These are phyloP conservation scores for Henckelia pumila DNA, from an alignment of 257 asterid species.

Conservation along the genomic window DNA sequence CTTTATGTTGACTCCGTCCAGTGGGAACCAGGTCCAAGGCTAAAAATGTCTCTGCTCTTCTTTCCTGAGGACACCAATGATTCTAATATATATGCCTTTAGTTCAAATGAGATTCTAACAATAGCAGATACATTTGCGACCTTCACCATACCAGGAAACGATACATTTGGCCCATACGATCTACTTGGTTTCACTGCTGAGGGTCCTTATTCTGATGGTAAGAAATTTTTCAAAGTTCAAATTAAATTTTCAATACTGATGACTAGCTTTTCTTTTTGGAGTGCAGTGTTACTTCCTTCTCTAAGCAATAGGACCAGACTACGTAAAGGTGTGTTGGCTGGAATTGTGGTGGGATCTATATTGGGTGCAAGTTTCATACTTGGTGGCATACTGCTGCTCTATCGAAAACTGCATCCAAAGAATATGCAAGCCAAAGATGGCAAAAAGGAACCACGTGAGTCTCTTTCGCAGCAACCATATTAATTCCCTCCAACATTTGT, in stretches of 20 bases:
- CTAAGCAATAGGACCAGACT: conserved; percentile 24
- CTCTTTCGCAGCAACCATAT: too few relatives aligned
- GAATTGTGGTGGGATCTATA: conserved; percentile 40
- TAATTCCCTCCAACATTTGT: too few relatives aligned
- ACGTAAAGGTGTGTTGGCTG: conserved; percentile 43
- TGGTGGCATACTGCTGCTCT: conserved; percentile 25
- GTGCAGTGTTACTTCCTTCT: conserved; percentile 44
- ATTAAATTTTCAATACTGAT: too few relatives aligned
- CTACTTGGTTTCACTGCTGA: conserved; percentile 48
- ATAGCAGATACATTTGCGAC: conserved; percentile 41
- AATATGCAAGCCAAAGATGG: conserved; percentile 18
- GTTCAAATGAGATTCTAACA: conserved; percentile 27
- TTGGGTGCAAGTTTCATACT: conserved; percentile 29
- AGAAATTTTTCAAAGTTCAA: conserved; percentile 26
- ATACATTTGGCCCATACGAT: conserved; percentile 52
- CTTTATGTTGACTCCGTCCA: conserved; percentile 33
- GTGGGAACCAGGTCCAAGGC: conserved; percentile 57
- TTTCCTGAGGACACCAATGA: conserved; percentile 32
- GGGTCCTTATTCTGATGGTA: conserved; percentile 38
- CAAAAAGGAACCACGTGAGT: conserved; percentile 36
- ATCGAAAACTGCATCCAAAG: conserved; percentile 21
- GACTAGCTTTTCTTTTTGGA: too few relatives aligned
- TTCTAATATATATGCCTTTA: conserved; percentile 24
- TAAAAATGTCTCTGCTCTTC: conserved; percentile 41
- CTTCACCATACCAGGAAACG: conserved; percentile 36